A percentile compares a stretch with the other conserved stretches of the same genome.
Conservation (phyloP, 352 stramenopile genomes). For the Phytophthora tubulina region DNA sequence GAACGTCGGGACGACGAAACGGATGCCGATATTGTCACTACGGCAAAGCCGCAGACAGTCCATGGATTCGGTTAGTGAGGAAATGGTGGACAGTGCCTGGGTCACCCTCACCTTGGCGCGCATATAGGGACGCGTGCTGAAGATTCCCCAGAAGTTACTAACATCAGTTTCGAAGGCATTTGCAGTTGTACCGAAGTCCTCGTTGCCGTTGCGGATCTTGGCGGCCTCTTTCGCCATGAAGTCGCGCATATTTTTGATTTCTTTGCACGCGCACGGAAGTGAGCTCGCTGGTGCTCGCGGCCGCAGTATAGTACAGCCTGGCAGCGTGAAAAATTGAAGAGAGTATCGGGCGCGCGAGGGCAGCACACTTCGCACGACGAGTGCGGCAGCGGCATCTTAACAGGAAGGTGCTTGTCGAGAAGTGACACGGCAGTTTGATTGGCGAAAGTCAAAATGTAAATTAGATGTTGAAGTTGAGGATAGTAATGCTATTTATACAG, state of each 20-base stretch:
- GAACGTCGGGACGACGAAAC: not conserved
- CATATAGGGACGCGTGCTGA: not conserved
- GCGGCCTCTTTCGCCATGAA: not conserved
- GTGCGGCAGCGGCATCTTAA: not conserved
- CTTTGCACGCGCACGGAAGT: too few relatives aligned
- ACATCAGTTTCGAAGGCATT: not conserved
- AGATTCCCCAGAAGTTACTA: not conserved
- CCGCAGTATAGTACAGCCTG: not conserved
- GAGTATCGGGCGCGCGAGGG: not conserved
- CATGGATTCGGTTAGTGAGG: not conserved
- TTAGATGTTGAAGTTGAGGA: too few relatives aligned
- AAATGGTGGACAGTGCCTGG: not conserved
- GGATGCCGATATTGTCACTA: not conserved
- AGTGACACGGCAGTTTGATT: too few relatives aligned
- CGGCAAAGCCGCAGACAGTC: not conserved
- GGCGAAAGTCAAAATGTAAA: too few relatives aligned
- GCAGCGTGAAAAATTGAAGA: not conserved
- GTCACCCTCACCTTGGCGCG: not conserved
- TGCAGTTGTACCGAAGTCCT: not conserved
- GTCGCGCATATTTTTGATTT: not conserved
- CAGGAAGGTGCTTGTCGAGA: too few relatives aligned
- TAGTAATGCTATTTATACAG: too few relatives aligned
- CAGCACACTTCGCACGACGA: not conserved
- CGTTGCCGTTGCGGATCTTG: not conserved
- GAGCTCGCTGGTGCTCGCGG: too few relatives aligned